These are phyloP conservation scores for Epichloe scottii DNA, from an alignment of 2,329 filamentous ascomycete genomes.

Conservation along the genomic window DNA sequence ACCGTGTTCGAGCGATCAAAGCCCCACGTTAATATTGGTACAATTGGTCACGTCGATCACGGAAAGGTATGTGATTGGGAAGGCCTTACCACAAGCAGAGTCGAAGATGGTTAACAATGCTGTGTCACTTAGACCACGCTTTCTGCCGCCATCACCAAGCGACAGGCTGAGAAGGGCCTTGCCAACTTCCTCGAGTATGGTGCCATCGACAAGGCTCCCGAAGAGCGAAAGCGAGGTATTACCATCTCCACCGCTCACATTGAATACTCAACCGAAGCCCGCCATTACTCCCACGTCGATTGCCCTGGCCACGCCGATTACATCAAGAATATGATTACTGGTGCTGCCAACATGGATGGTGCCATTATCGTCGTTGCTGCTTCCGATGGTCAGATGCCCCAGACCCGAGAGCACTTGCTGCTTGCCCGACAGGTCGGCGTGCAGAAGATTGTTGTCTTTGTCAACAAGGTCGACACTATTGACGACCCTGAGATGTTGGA, in stretches of 20 bases:
- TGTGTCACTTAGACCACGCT: conserved; percentile 66
- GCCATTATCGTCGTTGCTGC: conserved; percentile 98
- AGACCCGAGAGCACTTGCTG: conserved; percentile 95
- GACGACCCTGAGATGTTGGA: conserved; percentile 99
- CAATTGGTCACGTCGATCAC: conserved; percentile 99
- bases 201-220: conserved; percentile 95
- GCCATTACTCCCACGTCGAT: conserved; percentile 99
- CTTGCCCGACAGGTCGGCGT: conserved; percentile 97
- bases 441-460: conserved; percentile 95
- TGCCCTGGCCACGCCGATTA: conserved; percentile 99
- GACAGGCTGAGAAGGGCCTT: conserved; percentile 86
- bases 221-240: conserved; percentile 99
- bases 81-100: background rate
- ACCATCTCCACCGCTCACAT: conserved; percentile 98
- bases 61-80: conserved; percentile 60
- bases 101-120: background rate
- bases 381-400: conserved; percentile 98
- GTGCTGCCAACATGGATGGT: conserved; percentile 98
- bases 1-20: conserved; percentile 76
- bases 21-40: conserved; percentile 97
- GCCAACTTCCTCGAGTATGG: conserved; percentile 96
- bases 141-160: conserved; percentile 97
- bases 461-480: conserved; percentile 98
- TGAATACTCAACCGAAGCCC: conserved; percentile 86
- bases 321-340: conserved; percentile 99